Conservation (phyloP, 2,329 filamentous ascomycete species). For the Stromatinia cepivora region DNA sequence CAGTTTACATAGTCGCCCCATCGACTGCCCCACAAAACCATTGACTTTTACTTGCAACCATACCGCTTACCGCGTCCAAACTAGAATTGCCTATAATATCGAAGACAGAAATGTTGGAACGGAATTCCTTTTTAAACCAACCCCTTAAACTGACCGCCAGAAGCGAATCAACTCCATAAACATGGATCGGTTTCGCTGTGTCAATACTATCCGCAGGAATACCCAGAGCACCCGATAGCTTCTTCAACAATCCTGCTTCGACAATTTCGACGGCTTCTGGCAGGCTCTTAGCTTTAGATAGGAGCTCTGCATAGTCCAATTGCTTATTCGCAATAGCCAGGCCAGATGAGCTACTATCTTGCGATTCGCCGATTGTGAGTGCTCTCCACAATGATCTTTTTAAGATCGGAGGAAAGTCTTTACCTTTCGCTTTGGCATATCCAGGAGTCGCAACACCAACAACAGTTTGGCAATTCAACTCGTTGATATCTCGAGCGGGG, state of each 20-base stretch:
- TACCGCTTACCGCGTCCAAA: not conserved
- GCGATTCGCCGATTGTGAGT: not conserved
- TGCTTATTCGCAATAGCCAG: not conserved
- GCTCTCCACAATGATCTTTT: not conserved
- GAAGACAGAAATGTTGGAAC: not conserved
- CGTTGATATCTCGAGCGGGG: not conserved
- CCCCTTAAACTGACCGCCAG: not conserved
- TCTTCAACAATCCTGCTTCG: not conserved
- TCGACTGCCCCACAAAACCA: not conserved
- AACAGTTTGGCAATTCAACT: not conserved
- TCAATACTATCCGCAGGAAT: not conserved
- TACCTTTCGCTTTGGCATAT: not conserved
- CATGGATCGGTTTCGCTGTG: too few relatives aligned
- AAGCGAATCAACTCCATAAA: not conserved
- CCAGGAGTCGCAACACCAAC: not conserved
- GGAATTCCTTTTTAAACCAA: not conserved
- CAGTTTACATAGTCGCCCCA: not conserved
- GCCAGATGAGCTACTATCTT: not conserved
- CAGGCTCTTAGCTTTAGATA: too few relatives aligned
- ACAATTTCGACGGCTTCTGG: not conserved
- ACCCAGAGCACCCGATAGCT: not conserved
- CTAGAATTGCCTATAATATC: not conserved
- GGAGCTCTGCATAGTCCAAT: not conserved
- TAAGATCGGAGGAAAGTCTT: not conserved
- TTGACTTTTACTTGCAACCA: not conserved